Evolutionary conservation across 768 basidiomycete genomes (phyloP).

Genomic region (Amanita polypyramis): DNA sequence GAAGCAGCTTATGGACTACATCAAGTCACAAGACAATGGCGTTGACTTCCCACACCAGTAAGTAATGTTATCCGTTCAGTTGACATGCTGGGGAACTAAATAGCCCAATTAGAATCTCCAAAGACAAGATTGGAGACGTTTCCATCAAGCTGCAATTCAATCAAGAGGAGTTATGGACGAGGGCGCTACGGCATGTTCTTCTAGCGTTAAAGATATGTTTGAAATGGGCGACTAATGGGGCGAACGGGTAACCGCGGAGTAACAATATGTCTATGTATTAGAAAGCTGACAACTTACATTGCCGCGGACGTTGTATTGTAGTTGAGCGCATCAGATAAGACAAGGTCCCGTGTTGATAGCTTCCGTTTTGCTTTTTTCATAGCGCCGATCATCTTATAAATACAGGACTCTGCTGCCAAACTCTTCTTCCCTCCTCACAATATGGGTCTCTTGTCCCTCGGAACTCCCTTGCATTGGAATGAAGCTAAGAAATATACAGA

Average conservation of each 20-base stretch:
- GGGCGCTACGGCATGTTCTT: constrained; percentile 84
- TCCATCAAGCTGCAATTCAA: constrained; percentile 92
- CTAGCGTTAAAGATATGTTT: constrained; percentile 81
- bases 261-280: background rate
- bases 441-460: constrained; percentile 92
- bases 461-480: constrained; percentile 88
- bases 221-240: constrained; percentile 77
- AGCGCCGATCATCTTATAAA: background rate
- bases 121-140: constrained; percentile 93
- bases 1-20: constrained; percentile 83
- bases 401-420: background rate
- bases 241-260: constrained; percentile 37
- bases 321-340: no score
- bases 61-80: constrained; percentile 18
- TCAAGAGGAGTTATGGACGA: constrained; percentile 94
- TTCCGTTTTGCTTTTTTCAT: no score
- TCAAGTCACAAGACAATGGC: constrained; percentile 58
- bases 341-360: background rate
- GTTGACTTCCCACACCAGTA: constrained; percentile 85
- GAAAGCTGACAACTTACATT: no score
- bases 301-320: no score
- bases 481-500: constrained; percentile 81
- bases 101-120: constrained; percentile 53
- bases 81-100: constrained; percentile 6
- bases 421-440: background rate